Conservation (phyloP, 2,329 filamentous ascomycete species). For the Aureobasidium pullulans region DNA sequence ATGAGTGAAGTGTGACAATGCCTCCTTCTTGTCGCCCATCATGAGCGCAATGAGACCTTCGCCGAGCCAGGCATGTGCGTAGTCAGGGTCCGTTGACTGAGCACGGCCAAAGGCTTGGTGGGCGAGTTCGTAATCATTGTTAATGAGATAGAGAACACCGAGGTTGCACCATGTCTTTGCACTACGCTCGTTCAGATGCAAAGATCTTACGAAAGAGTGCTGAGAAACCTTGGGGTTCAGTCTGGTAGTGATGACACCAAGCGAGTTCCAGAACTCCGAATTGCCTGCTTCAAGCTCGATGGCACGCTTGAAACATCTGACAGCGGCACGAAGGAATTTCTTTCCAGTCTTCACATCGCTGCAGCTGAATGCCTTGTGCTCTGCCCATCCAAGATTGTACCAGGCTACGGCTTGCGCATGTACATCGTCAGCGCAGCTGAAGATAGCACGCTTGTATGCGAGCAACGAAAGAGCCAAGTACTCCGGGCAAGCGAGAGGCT, state of each 20-base stretch:
- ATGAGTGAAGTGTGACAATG: constrained; percentile 79
- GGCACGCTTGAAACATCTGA: constrained; percentile 87
- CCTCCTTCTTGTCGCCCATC: constrained; percentile 67
- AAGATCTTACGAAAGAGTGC: constrained; percentile 82
- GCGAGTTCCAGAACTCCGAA: constrained; percentile 91
- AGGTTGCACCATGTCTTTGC: constrained; percentile 86
- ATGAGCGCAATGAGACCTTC: constrained; percentile 80
- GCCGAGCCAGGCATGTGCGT: constrained; percentile 86
- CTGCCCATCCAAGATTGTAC: constrained; percentile 94
- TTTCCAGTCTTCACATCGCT: constrained; percentile 50
- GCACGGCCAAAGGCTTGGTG: constrained; percentile 84
- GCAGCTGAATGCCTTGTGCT: constrained; percentile 68
- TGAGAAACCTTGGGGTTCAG: constrained; percentile 84
- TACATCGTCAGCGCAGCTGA: constrained; percentile 62
- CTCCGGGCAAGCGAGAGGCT: not conserved
- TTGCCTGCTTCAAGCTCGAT: constrained; percentile 95
- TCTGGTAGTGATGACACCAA: constrained; percentile 82
- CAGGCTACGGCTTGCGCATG: constrained; percentile 93
- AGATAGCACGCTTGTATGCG: constrained; percentile 78
- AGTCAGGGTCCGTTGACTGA: constrained; percentile 91
- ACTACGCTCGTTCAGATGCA: constrained; percentile 86
- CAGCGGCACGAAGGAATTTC: constrained; percentile 69
- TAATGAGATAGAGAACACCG: constrained; percentile 74
- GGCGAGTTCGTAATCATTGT: constrained; percentile 77
- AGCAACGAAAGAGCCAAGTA: constrained; percentile 42